phyloP scores from a whole-genome alignment of 2,329 filamentous ascomycete genomes.

The Colletotrichum abscissum region DNA sequence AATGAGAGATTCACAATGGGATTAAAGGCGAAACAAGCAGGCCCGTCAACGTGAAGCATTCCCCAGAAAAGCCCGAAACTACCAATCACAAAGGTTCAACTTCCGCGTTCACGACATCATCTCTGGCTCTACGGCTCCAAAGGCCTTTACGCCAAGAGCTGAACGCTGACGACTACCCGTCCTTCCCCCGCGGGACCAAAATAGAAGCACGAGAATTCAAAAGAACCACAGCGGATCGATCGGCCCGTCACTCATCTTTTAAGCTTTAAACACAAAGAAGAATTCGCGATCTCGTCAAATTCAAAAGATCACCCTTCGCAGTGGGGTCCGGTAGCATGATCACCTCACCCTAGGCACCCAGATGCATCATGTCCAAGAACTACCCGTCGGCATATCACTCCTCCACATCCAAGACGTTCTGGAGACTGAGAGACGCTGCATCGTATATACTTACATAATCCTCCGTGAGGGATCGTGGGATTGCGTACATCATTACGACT shows the following conservation, averaged over 20 bases:
- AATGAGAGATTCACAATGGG: constrained; percentile 4
- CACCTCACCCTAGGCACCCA: neutral
- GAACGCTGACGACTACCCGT: neutral
- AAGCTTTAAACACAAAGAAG: neutral
- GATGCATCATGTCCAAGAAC: neutral
- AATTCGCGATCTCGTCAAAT: neutral
- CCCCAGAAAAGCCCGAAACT: neutral
- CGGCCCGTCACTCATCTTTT: neutral
- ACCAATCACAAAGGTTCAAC: neutral
- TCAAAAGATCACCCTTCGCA: neutral
- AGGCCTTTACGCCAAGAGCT: neutral
- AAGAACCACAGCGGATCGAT: neutral
- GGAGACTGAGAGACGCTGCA: neutral
- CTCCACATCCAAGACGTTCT: neutral
- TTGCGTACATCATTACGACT: constrained; percentile 10
- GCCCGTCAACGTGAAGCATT: neutral
- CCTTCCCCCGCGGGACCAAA: neutral
- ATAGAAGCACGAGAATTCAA: constrained; percentile 1
- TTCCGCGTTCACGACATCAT: neutral
- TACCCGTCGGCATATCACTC: neutral
- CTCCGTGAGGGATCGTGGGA: neutral
- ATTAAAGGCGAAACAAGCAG: neutral
- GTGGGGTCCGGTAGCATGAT: neutral
- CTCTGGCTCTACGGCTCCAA: neutral
- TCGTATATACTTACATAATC: neutral